phyloP scores from a whole-genome alignment of 139 green algal genomes.

The Picochlorum sp. region DNA sequence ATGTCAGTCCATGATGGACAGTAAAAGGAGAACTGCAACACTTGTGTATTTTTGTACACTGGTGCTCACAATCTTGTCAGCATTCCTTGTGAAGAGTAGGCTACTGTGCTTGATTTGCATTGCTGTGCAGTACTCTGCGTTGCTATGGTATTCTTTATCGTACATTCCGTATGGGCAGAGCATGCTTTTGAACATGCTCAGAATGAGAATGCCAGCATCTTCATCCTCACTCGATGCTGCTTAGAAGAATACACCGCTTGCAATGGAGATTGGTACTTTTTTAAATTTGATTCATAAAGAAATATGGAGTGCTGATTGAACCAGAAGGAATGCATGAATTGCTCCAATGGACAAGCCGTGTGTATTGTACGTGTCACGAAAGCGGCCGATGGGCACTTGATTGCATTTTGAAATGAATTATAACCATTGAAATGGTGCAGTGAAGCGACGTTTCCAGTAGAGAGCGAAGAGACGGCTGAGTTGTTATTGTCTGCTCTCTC shows the following conservation, averaged over 20 bases:
- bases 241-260: not conserved
- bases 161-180: slow-evolving; percentile 39
- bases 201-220: not conserved
- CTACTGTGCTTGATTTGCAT: slow-evolving; percentile 32
- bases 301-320: too few species aligned
- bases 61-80: slow-evolving; percentile 29
- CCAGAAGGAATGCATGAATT: too few species aligned
- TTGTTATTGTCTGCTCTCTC: not conserved
- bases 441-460: slow-evolving; percentile 1
- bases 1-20: slow-evolving; percentile 61
- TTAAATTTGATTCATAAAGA: too few species aligned
- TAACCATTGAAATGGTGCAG: not conserved
- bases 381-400: too few species aligned
- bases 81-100: slow-evolving; percentile 26
- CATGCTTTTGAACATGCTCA: slow-evolving; percentile 14
- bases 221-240: not conserved
- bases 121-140: slow-evolving; percentile 22
- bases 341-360: too few species aligned
- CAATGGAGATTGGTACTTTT: too few species aligned
- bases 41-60: slow-evolving; percentile 50
- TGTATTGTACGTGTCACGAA: too few species aligned
- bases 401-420: too few species aligned
- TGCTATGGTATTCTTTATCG: slow-evolving; percentile 31
- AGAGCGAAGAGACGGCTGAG: not conserved
- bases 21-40: slow-evolving; percentile 38